Conservation (phyloP, 2,329 filamentous ascomycete species). For the Phialocephala sp. region DNA sequence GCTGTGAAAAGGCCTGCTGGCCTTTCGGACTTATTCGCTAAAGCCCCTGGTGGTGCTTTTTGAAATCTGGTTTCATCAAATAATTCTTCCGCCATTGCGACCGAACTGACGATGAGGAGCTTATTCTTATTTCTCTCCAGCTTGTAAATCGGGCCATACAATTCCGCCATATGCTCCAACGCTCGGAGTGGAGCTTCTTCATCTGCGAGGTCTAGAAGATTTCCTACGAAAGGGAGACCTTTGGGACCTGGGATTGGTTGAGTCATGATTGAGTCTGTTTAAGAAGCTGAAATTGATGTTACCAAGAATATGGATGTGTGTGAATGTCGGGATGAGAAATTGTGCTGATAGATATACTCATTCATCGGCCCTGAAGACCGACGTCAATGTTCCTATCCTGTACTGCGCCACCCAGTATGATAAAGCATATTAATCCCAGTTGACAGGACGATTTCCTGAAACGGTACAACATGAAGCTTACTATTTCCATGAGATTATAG, state of each 20-base stretch:
- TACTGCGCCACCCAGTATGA: not conserved
- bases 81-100: slow-evolving; percentile 9
- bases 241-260: slow-evolving; percentile 6
- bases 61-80: slow-evolving; percentile 11
- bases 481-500: not conserved
- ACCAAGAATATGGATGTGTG: not conserved
- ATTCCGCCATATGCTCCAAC: slow-evolving; percentile 6
- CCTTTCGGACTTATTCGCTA: not conserved
- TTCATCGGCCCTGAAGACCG: not conserved
- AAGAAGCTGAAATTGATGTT: not conserved
- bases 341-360: not conserved
- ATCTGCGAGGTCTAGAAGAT: slow-evolving; percentile 7
- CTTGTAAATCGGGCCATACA: slow-evolving; percentile 19
- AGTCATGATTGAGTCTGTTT: slow-evolving; percentile 11
- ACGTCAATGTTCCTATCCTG: not conserved
- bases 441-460: not conserved
- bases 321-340: not conserved
- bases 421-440: not conserved
- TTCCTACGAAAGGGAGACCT: slow-evolving; percentile 15
- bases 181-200: slow-evolving; percentile 9
- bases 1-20: slow-evolving; percentile 25
- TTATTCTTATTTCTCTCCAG: slow-evolving; percentile 9
- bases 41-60: not conserved
- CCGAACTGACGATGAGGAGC: not conserved
- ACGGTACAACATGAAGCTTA: not conserved